These are phyloP conservation scores for Aureobasidium uvarum DNA, from an alignment of 2,329 filamentous ascomycete genomes.

Conservation along the genomic window DNA sequence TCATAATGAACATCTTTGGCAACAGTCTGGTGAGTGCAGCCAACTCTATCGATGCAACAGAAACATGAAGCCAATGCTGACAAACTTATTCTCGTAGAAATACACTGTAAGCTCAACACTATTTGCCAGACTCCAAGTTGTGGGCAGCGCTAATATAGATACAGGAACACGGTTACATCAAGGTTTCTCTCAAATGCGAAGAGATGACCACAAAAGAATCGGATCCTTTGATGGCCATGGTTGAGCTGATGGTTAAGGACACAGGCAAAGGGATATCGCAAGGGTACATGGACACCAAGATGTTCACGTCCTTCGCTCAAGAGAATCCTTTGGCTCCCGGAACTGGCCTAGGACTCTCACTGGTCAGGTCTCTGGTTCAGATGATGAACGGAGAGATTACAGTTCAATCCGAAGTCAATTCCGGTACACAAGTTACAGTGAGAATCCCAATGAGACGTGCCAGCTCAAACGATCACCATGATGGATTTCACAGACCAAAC, in stretches of 20 bases:
- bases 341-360: conserved; percentile 30
- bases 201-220: conserved; percentile 27
- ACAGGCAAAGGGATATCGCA: conserved; percentile 31
- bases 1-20: conserved; percentile 49
- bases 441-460: conserved; percentile 19
- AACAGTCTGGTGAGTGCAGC: conserved; percentile 38
- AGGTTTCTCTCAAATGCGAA: conserved; percentile 33
- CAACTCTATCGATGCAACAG: not conserved
- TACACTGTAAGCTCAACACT: conserved; percentile 36
- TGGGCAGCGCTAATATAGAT: conserved; percentile 22
- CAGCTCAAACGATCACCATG: not conserved
- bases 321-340: conserved; percentile 29
- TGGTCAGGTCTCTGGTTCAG: conserved; percentile 29
- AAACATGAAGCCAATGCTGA: not conserved
- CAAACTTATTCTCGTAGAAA: conserved; percentile 32
- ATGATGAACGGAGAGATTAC: conserved; percentile 29
- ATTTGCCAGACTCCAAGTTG: too few species aligned
- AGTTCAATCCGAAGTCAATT: conserved; percentile 27
- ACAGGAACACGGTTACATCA: conserved; percentile 38
- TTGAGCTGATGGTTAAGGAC: conserved; percentile 25
- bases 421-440: conserved; percentile 28
- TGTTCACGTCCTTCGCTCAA: conserved; percentile 31
- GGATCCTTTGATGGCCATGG: not conserved
- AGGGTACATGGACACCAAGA: conserved; percentile 28
- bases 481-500: conserved; percentile 13